Evolutionary conservation across 140 eudicot species (phyloP).

Genomic region (Ambrosia hybrid): DNA sequence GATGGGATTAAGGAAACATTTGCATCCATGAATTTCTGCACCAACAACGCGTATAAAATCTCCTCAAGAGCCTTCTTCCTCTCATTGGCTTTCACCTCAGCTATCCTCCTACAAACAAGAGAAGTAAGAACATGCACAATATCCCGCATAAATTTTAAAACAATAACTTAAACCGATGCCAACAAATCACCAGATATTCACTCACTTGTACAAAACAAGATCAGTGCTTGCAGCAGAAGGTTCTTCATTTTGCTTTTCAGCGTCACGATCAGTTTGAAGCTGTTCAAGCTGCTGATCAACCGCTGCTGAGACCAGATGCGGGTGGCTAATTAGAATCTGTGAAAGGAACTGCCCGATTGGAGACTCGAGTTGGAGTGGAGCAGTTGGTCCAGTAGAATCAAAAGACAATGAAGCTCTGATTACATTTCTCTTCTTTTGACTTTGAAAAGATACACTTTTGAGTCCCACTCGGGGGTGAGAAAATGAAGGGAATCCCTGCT

Average conservation of each 20-base stretch:
- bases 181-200: conserved; percentile 11
- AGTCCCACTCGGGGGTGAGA: conserved; percentile 36
- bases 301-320: conserved; percentile 95
- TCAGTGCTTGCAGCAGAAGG: conserved; percentile 74
- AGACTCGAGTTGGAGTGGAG: conserved; percentile 94
- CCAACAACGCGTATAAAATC: conserved; percentile 79
- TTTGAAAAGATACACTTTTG: conserved; percentile 28
- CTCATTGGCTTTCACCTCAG: conserved; percentile 95
- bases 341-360: conserved; percentile 90
- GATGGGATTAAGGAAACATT: conserved; percentile 68
- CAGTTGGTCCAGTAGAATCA: conserved; percentile 51
- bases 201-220: conserved; percentile 83
- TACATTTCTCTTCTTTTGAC: conserved; percentile 34
- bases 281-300: conserved; percentile 98
- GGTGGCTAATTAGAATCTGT: conserved; percentile 79
- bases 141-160: not conserved
- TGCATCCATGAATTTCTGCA: conserved; percentile 92
- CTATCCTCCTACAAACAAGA: conserved; percentile 69
- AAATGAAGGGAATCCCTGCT: conserved; percentile 33
- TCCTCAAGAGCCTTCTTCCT: conserved; percentile 71
- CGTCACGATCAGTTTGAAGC: conserved; percentile 84
- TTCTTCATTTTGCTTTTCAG: conserved; percentile 69
- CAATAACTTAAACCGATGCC: not conserved
- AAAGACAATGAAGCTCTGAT: conserved; percentile 55
- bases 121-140: not conserved